phyloP scores from a whole-genome alignment of 768 basidiomycete genomes.

The Podaxis sp. region DNA sequence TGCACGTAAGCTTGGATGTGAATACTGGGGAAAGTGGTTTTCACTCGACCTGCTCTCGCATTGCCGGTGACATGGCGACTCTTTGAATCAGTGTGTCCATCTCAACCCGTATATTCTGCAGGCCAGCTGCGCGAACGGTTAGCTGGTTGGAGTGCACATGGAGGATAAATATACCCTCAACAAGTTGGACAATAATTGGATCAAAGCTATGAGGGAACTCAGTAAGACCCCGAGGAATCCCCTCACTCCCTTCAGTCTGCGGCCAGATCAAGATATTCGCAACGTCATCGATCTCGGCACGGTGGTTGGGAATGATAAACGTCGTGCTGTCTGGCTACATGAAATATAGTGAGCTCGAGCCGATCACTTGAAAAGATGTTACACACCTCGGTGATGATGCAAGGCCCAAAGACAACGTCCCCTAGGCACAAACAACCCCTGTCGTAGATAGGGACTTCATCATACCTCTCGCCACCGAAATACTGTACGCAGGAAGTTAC shows the following conservation, averaged over 20 bases:
- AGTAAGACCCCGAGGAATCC: neutral
- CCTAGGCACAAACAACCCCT: slow-evolving; percentile 18
- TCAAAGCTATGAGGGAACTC: neutral
- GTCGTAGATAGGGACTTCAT: slow-evolving; percentile 22
- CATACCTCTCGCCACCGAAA: slow-evolving; percentile 16
- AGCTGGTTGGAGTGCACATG: no score
- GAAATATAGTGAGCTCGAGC: neutral
- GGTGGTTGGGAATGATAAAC: slow-evolving; percentile 21
- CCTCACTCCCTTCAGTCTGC: neutral
- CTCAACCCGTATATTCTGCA: slow-evolving; percentile 21
- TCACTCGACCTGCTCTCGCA: slow-evolving; percentile 20
- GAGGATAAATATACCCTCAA: slow-evolving; percentile 11
- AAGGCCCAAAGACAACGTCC: slow-evolving; percentile 20
- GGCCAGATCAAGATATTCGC: slow-evolving; percentile 26
- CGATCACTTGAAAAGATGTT: neutral
- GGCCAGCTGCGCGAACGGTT: slow-evolving; percentile 5
- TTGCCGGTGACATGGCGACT: slow-evolving; percentile 22
- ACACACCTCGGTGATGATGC: slow-evolving; percentile 22
- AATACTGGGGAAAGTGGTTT: neutral
- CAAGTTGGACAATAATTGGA: slow-evolving; percentile 14
- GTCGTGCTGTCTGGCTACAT: slow-evolving; percentile 22
- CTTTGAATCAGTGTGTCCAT: slow-evolving; percentile 25
- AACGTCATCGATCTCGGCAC: slow-evolving; percentile 23
- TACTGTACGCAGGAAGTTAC: slow-evolving; percentile 7
- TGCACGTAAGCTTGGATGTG: neutral